These are phyloP conservation scores for Tylopilus sp. DNA, from an alignment of 768 basidiomycete genomes.

Conservation along the genomic window DNA sequence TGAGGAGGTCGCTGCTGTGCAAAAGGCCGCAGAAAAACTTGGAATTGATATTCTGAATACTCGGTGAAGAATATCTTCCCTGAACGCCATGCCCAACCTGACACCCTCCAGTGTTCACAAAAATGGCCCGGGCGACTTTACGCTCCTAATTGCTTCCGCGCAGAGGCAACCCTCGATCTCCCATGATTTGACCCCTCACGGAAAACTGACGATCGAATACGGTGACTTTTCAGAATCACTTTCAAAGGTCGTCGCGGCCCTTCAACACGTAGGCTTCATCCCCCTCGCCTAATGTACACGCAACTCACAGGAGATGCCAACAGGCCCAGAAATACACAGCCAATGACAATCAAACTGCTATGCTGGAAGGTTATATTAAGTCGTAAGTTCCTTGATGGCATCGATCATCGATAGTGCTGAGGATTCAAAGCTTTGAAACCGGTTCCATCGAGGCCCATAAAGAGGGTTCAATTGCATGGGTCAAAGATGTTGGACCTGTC, in stretches of 20 bases:
- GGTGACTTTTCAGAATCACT: constrained; percentile 70
- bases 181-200: constrained; percentile 46
- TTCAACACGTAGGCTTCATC: constrained; percentile 48
- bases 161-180: constrained; percentile 36
- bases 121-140: constrained; percentile 56
- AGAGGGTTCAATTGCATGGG: constrained; percentile 75
- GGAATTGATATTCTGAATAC: constrained; percentile 81
- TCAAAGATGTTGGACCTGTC: constrained; percentile 81
- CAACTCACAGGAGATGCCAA: background rate
- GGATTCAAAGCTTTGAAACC: constrained; percentile 50
- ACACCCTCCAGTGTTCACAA: constrained; percentile 60
- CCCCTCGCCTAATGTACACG: background rate
- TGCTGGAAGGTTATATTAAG: constrained; percentile 76
- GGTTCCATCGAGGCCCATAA: constrained; percentile 82
- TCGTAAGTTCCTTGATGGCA: constrained; percentile 45
- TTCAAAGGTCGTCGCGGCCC: constrained; percentile 48
- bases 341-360: constrained; percentile 66
- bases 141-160: constrained; percentile 73
- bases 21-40: constrained; percentile 69
- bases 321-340: constrained; percentile 74
- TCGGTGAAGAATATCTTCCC: constrained; percentile 42
- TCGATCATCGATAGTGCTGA: background rate
- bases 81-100: background rate
- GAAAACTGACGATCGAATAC: constrained; percentile 62
- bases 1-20: constrained; percentile 73